Evolutionary conservation across 371 early-diverging fungal genomes (phyloP).

Genomic region (Blakeslea trispora): DNA sequence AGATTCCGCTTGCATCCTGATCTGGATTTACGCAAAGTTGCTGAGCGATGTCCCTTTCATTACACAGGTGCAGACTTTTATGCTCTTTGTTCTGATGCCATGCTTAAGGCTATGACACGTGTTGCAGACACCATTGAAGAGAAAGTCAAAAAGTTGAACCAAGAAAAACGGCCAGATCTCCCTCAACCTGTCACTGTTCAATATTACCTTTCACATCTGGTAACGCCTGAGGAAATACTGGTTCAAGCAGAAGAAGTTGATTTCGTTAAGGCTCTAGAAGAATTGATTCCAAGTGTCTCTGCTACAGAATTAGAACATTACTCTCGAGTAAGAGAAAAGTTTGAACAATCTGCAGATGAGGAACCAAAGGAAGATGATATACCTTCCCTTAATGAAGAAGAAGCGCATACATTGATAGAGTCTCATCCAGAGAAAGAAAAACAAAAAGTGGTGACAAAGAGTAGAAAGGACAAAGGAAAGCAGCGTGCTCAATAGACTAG

Average conservation of each 20-base stretch:
- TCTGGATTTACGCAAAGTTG: slow-evolving; percentile 72
- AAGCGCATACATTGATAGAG: slow-evolving; percentile 4
- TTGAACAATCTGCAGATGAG: slow-evolving; percentile 46
- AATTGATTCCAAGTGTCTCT: slow-evolving; percentile 89
- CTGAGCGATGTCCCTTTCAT: slow-evolving; percentile 85
- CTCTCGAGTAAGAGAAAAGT: slow-evolving; percentile 70
- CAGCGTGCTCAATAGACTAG: slow-evolving; percentile 6
- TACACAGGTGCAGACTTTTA: slow-evolving; percentile 98
- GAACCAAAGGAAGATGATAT: slow-evolving; percentile 17
- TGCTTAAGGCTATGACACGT: slow-evolving; percentile 93
- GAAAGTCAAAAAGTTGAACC: slow-evolving; percentile 48
- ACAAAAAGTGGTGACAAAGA: slow-evolving; percentile 6
- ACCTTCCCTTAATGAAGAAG: not conserved
- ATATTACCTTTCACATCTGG: slow-evolving; percentile 84
- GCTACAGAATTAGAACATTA: slow-evolving; percentile 90
- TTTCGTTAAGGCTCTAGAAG: slow-evolving; percentile 81
- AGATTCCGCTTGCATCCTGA: slow-evolving; percentile 82
- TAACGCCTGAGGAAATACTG: slow-evolving; percentile 61
- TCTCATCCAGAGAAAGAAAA: slow-evolving; percentile 7
- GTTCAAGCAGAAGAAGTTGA: slow-evolving; percentile 81
- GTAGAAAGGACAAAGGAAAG: slow-evolving; percentile 20
- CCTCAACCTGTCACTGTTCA: slow-evolving; percentile 69
- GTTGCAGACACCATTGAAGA: slow-evolving; percentile 81
- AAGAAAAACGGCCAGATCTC: slow-evolving; percentile 32
- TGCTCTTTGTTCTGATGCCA: slow-evolving; percentile 95